These are phyloP conservation scores for Prototheca cutis DNA, from an alignment of 163 green algal genomes.

Conservation along the genomic window DNA sequence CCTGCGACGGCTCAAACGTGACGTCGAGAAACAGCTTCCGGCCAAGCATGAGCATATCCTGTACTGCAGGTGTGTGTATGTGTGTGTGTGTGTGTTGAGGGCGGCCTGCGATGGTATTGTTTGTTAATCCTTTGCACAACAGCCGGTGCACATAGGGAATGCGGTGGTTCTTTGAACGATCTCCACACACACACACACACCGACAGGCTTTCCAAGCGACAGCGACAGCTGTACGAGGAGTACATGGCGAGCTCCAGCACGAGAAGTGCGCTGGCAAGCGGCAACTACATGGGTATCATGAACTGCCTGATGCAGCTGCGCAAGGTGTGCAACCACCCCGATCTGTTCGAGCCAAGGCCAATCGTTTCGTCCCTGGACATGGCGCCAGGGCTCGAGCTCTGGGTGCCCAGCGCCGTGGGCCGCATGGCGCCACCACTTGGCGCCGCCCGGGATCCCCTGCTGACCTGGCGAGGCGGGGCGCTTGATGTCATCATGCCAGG, in stretches of 20 bases:
- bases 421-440: background rate
- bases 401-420: constrained; percentile 37
- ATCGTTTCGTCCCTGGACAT: constrained; percentile 88
- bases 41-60: constrained; percentile 94
- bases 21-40: constrained; percentile 94
- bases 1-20: constrained; percentile 79
- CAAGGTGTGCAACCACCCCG: constrained; percentile 97
- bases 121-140: too few species aligned
- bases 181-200: too few species aligned
- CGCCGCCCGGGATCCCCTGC: background rate
- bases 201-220: constrained; percentile 69
- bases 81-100: too few species aligned
- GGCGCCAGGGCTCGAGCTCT: constrained; percentile 37
- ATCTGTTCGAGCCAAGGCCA: constrained; percentile 89
- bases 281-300: constrained; percentile 87
- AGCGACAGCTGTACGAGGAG: constrained; percentile 93
- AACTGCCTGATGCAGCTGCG: constrained; percentile 95
- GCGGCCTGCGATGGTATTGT: too few species aligned
- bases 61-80: constrained; percentile 58
- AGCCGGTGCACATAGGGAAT: too few species aligned
- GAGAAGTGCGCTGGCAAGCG: constrained; percentile 52
- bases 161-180: too few species aligned
- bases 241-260: constrained; percentile 79
- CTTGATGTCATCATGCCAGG: too few species aligned
- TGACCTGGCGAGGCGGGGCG: too few species aligned